Base-by-base conservation (phyloP, 2,329 filamentous ascomycete genomes). In the Corynespora cassiicola region DNA sequence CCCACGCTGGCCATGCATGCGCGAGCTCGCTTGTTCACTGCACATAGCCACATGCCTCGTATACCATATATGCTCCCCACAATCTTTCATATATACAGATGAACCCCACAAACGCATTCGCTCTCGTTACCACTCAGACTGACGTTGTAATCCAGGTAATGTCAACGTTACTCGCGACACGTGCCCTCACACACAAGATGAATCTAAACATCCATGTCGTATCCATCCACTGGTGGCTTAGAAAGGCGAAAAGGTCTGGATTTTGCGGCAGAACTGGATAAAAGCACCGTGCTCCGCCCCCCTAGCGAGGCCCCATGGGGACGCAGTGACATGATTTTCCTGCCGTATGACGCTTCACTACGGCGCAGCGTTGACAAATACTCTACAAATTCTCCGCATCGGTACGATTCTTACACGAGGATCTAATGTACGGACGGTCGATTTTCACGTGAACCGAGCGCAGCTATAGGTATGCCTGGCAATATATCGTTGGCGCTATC, bases 201-300 rank as follows among this genome's bases (percentile, higher is more conserved):
- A n/a, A n/a, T 29, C n/a, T n/a, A 36, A n/a, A 45, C 26, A 46
- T 30, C 39, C 42, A 28, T 39, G 35, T 40, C 16, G 20, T 15
- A 6, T 5, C 12, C 15, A 16, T 15, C 28, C 25, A 40, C 36
- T 25, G 14, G 33, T 10, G 33, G 25, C 33, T 41, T 47, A 38
- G 33, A 34, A 42, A 33, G 41, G 39, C 49, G 17, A 27, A 23
- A 31, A 24, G 33, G n/a, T 48, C 47, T 44, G 38, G 46, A 14
- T 46, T 39, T 39, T 15, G 38, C 44, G 47, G 47, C 40, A 49
- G 40, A 51, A 51, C 25, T 50, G 50, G 47, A 41, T 51, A 54
- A 54, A 53, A 42, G 43, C 38, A 22, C 14, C 25, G 5, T 20
- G 32, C 17, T n/a, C 14, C 28, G 9, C 8, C 5, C 11, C 36